phyloP scores from a whole-genome alignment of 2,329 filamentous ascomycete species.

The Fusarium nurragi region DNA sequence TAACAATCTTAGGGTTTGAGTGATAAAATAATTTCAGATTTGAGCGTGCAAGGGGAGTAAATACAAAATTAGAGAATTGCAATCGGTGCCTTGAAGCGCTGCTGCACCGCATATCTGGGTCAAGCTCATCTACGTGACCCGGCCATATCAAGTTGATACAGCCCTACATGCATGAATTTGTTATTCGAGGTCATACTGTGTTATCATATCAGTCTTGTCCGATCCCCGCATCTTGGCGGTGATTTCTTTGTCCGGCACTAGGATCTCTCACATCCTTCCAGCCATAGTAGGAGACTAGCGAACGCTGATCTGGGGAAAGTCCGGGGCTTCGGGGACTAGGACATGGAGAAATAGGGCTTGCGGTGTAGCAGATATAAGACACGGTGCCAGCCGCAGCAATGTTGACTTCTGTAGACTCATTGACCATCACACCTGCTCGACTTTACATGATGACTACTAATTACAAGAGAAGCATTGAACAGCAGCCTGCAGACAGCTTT shows the following conservation, averaged over 20 bases:
- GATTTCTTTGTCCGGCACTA: constrained; percentile 30
- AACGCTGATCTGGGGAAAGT: constrained; percentile 18
- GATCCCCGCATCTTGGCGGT: background rate
- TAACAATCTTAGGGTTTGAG: too few species aligned
- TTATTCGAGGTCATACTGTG: too few species aligned
- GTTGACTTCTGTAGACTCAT: background rate
- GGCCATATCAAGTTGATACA: too few species aligned
- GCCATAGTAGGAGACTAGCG: constrained; percentile 1
- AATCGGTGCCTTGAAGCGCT: too few species aligned
- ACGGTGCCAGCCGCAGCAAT: background rate
- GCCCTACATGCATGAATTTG: too few species aligned
- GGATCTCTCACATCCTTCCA: background rate
- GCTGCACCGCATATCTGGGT: too few species aligned
- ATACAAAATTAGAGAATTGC: too few species aligned
- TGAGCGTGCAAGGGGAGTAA: too few species aligned
- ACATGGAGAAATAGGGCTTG: background rate
- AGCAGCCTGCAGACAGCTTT: constrained; percentile 40
- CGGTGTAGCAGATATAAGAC: constrained; percentile 10
- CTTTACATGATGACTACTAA: constrained; percentile 25
- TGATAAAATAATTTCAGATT: too few species aligned
- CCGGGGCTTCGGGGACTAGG: constrained; percentile 35
- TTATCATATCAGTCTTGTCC: too few species aligned
- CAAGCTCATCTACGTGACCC: too few species aligned
- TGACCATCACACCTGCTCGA: background rate
- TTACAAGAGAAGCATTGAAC: constrained; percentile 37